Evolutionary conservation across 31 red algal genomes (phyloP).

Genomic region (Porphyra umbilicalis): DNA sequence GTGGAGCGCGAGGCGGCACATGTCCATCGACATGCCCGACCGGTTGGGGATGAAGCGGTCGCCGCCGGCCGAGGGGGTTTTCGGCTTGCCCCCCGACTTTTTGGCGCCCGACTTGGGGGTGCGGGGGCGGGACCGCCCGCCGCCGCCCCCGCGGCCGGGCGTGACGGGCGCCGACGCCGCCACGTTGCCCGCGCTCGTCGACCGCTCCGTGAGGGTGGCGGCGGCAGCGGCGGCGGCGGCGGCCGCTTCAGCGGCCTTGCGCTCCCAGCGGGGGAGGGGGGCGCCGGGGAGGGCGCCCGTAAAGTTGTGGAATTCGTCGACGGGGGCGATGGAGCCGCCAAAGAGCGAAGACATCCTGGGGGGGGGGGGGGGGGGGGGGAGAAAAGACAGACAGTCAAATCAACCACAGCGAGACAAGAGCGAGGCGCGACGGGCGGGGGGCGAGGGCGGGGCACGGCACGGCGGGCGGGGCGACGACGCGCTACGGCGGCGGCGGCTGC

Average conservation of each 20-base stretch:
- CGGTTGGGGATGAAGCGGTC: constrained; percentile 98
- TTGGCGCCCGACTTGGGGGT: no score
- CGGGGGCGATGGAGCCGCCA: constrained; percentile 20
- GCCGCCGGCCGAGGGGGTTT: constrained; percentile 17
- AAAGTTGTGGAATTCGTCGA: constrained; percentile 72
- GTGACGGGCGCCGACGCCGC: constrained; percentile 1
- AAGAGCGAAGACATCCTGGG: constrained; percentile 7
- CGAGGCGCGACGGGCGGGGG: background rate
- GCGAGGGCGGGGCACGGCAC: background rate
- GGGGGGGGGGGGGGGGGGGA: background rate
- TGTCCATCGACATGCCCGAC: constrained; percentile 79
- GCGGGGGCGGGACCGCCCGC: constrained; percentile 4
- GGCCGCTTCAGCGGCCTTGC: constrained; percentile 38
- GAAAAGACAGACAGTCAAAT: background rate
- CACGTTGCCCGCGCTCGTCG: constrained; percentile 12
- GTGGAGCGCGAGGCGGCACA: constrained; percentile 46
- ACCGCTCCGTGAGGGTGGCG: background rate
- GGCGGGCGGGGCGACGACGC: no score
- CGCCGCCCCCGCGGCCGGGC: constrained; percentile 1
- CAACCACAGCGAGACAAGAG: background rate
- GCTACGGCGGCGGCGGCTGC: no score
- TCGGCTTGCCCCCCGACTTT: constrained; percentile 21
- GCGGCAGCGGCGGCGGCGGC: background rate
- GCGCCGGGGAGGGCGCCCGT: constrained; percentile 23
- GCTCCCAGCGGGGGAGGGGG: constrained; percentile 59